Base-by-base conservation (phyloP, 1,284 basidiomycete species). In the Ceratobasidium sp. region DNA sequence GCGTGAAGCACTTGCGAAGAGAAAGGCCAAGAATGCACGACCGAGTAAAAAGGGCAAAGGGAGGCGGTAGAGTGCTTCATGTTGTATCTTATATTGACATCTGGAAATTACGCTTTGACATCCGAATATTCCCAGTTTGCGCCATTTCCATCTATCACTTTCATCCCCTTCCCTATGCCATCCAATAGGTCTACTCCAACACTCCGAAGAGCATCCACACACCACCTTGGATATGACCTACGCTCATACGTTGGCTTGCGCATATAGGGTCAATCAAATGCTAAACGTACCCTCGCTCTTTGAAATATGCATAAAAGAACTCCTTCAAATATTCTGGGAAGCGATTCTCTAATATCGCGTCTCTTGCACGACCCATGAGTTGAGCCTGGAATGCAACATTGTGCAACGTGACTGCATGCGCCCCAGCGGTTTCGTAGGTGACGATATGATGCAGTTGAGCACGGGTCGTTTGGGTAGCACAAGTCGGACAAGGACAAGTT, bases 361-460 rank as follows among this genome's bases (percentile, higher is more conserved):
- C 86, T 73, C 93, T 84, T 36, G 89, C 91, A 32, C 86, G 83
- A 26, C 91, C 90, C 91, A 94, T 92, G 12, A 94, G 82, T 73
- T 87, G 88, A 12, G 92, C 92, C 82, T 93, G 90, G 81, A 93
- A 93, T 26, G 87, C 86, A 72, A 93, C 83, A 78, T 94, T 94
- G 76, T 93, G 92, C 74, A 90, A 84, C 0, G 92, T 92, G 72
- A 92, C 80, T 28, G 90, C 89, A 80, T 94, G 92, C 34, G 93
- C 92, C 21, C 88, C 90, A 12, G 88, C 86, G 2, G 93, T 94
- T 79, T 94, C 92, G 60, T 91, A 84, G 8, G 91, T 90, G 18
- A 88, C 83, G 14, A 85, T 87, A 76, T 92, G 90, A 77, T 93
- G 87, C 4, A 95, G 80, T 72, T 90, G 83, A 10, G 92, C 90